Evolutionary conservation across 139 green algal species (phyloP).

Genomic region (Medakamo hakoo): DNA sequence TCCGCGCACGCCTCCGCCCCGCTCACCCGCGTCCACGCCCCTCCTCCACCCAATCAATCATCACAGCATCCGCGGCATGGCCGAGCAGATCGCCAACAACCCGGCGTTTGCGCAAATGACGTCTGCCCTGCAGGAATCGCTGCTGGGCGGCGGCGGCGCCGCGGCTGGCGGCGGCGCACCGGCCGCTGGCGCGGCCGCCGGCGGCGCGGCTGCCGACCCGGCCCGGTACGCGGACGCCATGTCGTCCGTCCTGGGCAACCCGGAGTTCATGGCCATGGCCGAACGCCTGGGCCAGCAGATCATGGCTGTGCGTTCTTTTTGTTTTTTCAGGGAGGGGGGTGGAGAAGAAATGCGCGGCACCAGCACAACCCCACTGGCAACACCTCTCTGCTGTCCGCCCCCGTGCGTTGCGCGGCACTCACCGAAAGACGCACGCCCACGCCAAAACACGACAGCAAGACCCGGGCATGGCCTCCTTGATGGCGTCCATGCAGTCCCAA

Average conservation of each 20-base stretch:
- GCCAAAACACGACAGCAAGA: constrained; percentile 26
- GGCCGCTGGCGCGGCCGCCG: constrained; percentile 2
- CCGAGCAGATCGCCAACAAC: constrained; percentile 61
- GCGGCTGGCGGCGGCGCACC: constrained; percentile 4
- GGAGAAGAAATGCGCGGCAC: too few species aligned
- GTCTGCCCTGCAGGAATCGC: constrained; percentile 38
- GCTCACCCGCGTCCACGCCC: too few species aligned
- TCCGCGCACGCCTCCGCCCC: too few species aligned
- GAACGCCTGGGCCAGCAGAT: constrained; percentile 70
- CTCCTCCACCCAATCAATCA: too few species aligned
- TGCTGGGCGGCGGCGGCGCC: constrained; percentile 24
- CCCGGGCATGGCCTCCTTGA: constrained; percentile 50
- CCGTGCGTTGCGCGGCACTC: too few species aligned
- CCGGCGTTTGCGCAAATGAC: constrained; percentile 49
- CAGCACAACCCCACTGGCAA: too few species aligned
- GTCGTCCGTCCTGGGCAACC: constrained; percentile 58
- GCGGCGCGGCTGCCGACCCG: constrained; percentile 26
- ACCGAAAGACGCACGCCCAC: neutral
- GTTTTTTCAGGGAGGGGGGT: neutral
- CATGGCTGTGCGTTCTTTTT: constrained; percentile 33
- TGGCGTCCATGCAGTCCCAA: constrained; percentile 51
- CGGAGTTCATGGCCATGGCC: constrained; percentile 65
- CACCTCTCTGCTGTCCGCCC: too few species aligned
- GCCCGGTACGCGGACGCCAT: constrained; percentile 63
- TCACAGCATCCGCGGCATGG: constrained; percentile 65